Conservation (phyloP, 106 monocot genomes). For the Dioscorea zingiberensis region DNA sequence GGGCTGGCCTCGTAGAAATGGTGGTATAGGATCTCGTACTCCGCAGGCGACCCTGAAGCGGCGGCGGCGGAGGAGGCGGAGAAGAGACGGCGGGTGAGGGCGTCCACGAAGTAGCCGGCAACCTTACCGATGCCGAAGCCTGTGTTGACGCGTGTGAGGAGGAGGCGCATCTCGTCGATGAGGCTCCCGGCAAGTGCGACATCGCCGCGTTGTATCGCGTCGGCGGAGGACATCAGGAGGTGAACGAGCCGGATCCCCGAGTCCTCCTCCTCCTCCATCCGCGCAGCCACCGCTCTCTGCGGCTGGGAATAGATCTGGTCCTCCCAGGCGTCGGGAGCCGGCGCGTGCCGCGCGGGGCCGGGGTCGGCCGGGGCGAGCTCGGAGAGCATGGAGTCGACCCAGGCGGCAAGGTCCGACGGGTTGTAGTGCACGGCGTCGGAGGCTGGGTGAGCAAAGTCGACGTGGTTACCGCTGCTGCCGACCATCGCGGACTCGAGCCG, state of each 20-base stretch:
- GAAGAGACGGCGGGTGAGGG: conserved; percentile 36
- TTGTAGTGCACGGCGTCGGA: conserved; percentile 23
- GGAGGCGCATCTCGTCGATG: conserved; percentile 24
- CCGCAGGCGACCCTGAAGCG: not conserved
- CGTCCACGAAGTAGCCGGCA: conserved; percentile 46
- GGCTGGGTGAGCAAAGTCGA: not conserved
- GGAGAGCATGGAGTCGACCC: conserved; percentile 30
- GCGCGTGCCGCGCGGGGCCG: not conserved
- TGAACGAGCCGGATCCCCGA: conserved; percentile 45
- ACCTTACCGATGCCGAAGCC: conserved; percentile 46
- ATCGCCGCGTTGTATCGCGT: conserved; percentile 36
- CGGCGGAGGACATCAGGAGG: conserved; percentile 45
- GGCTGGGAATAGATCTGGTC: not conserved
- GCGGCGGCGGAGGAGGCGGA: not conserved
- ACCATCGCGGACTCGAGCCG: conserved; percentile 16
- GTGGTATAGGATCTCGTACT: conserved; percentile 40
- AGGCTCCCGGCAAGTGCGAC: conserved; percentile 5
- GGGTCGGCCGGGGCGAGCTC: conserved; percentile 3
- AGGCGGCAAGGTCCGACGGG: conserved; percentile 20
- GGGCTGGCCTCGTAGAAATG: conserved; percentile 62
- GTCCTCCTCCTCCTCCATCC: conserved; percentile 29
- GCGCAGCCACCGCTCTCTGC: not conserved
- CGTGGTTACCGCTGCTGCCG: not conserved
- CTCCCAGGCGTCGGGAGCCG: not conserved
- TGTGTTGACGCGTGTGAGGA: conserved; percentile 25